phyloP scores from a whole-genome alignment of 2,329 filamentous ascomycete species.

The Penicillium sp. region DNA sequence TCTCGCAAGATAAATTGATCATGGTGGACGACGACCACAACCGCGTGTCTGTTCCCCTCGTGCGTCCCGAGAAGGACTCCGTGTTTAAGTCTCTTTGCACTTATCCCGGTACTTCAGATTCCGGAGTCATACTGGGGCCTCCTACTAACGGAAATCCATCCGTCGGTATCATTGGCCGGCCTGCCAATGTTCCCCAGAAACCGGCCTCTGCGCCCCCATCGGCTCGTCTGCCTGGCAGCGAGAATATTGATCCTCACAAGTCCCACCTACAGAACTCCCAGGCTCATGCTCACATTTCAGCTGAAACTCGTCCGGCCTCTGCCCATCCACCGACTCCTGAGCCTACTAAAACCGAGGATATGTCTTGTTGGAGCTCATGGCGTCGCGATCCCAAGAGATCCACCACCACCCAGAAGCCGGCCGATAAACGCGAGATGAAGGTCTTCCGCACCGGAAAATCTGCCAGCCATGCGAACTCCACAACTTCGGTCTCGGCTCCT shows the following conservation, averaged over 20 bases:
- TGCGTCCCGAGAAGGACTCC: constrained; percentile 82
- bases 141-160: constrained; percentile 20
- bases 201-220: constrained; percentile 26
- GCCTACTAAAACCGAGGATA: constrained; percentile 27
- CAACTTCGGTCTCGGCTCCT: constrained; percentile 12
- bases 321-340: constrained; percentile 17
- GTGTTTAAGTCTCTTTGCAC: constrained; percentile 76
- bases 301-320: not conserved
- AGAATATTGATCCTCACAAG: constrained; percentile 23
- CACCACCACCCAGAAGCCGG: constrained; percentile 13
- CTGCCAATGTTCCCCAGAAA: constrained; percentile 21
- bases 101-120: constrained; percentile 31
- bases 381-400: constrained; percentile 47
- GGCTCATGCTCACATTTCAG: constrained; percentile 7
- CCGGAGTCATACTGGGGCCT: not conserved
- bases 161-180: constrained; percentile 35
- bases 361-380: constrained; percentile 65
- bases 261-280: constrained; percentile 5
- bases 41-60: constrained; percentile 85
- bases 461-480: constrained; percentile 40
- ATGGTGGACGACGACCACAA: constrained; percentile 83
- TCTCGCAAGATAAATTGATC: constrained; percentile 87
- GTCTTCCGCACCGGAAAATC: constrained; percentile 75
- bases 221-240: constrained; percentile 20
- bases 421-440: constrained; percentile 72